Conservation (phyloP, 345 rosid species). For the Aegle marmelos region DNA sequence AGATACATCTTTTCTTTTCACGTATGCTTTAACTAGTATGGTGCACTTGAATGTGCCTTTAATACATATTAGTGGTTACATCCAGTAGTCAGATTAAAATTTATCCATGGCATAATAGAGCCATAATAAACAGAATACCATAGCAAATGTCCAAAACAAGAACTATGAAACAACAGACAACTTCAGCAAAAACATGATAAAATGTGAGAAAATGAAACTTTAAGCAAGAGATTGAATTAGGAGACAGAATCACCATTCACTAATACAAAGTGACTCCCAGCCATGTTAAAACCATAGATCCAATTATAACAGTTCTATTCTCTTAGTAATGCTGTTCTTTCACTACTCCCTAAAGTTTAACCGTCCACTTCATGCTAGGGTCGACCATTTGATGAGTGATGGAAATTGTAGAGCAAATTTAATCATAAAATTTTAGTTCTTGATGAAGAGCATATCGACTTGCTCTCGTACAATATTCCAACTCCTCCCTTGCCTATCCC, state of each 20-base stretch:
- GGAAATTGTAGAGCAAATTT: background rate
- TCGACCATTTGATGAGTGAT: background rate
- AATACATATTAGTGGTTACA: background rate
- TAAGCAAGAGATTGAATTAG: background rate
- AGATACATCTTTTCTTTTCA: background rate
- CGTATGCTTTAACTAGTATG: background rate
- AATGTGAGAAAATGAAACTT: background rate
- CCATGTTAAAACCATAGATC: background rate
- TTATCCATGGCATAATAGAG: background rate
- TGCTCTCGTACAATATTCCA: background rate
- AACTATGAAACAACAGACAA: background rate
- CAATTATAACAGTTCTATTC: background rate
- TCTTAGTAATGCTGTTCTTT: background rate
- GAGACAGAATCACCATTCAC: background rate
- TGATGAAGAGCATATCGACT: background rate
- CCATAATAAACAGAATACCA: background rate
- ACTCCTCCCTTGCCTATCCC: background rate
- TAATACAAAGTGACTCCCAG: background rate
- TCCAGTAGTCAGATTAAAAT: background rate
- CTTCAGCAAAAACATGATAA: background rate
- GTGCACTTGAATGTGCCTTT: background rate
- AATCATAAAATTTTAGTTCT: background rate
- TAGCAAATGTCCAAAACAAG: background rate
- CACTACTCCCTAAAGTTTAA: background rate
- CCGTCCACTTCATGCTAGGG: background rate